Conservation (phyloP, 257 asterid genomes). For the Handroanthus guayacan region DNA sequence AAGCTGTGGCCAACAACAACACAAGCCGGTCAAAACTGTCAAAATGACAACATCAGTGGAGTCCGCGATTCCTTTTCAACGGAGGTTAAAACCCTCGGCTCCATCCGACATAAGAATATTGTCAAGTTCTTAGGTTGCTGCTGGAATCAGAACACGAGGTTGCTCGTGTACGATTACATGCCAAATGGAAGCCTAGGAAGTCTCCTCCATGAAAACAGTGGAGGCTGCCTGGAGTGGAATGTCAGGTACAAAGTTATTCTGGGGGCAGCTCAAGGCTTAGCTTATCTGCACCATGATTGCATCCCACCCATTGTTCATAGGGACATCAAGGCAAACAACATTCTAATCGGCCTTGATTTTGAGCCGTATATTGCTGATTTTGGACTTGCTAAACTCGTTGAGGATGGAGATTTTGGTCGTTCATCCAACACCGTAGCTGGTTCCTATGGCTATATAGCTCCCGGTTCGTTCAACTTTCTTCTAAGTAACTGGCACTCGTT, state of each 20-base stretch:
- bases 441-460: slow-evolving; percentile 91
- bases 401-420: slow-evolving; percentile 67
- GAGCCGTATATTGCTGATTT: slow-evolving; percentile 94
- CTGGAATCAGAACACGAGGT: slow-evolving; percentile 73
- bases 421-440: slow-evolving; percentile 84
- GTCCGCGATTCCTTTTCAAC: slow-evolving; percentile 81
- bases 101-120: slow-evolving; percentile 83
- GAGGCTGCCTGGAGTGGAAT: slow-evolving; percentile 83
- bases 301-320: slow-evolving; percentile 84
- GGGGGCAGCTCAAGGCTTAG: slow-evolving; percentile 85
- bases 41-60: slow-evolving; percentile 41
- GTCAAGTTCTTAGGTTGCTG: slow-evolving; percentile 89
- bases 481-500: too few relatives aligned
- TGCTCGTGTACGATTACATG: slow-evolving; percentile 91
- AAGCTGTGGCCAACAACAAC: slow-evolving; percentile 65
- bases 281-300: slow-evolving; percentile 89
- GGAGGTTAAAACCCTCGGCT: slow-evolving; percentile 80
- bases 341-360: slow-evolving; percentile 75
- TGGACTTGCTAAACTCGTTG: slow-evolving; percentile 81
- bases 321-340: slow-evolving; percentile 91
- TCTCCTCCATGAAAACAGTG: slow-evolving; percentile 66
- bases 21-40: slow-evolving; percentile 39
- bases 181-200: slow-evolving; percentile 90
- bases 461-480: slow-evolving; percentile 49
- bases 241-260: slow-evolving; percentile 71